Base-by-base conservation (phyloP, 306 rosid genomes). In the Rosa chinensis region DNA sequence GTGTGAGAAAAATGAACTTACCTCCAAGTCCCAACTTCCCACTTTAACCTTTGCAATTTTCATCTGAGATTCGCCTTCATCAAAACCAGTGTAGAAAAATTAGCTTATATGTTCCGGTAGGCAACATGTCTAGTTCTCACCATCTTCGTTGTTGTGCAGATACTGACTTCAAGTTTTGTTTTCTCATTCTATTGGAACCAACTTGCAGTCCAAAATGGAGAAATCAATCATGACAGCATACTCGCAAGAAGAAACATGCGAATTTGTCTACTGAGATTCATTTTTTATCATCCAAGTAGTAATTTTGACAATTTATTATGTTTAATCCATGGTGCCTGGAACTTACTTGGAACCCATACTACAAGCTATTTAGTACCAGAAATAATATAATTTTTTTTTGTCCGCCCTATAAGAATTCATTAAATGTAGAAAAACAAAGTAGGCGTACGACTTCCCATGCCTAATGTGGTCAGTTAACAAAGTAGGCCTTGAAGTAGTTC, bases 1-100 rank as follows among this genome's bases (percentile, higher is more conserved):
- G 28, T 25, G 28, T 25, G 28, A 25, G 28, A 25, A 25, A 25
- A 25, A 25, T 25, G 28, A 25, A 25, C 28, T 25, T 28, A 28
- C 32, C 32, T 28, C 32, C 32, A 28, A 78, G 66, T 93, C 98
- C 71, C 89, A 93, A 77, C 72, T 89, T 6, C 95, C 97, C 73
- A 91, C 82, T 79, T 91, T 91, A 74, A 91, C 90, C 80, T 67
- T 80, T 70, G 91, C 88, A 64, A 86, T 86, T 76, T 66, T 79
- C 16, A 84, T 80, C 66, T 80, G 77, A 18, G 62, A n/a, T 39
- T 75, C 88, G 85, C 87, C 81, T 32, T 81, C 61, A 66, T 47
- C 43, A 42, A 23, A 49, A 52, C 77, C 80, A 80, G 62, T 18
- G 55, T 16, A 59, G 39, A 1, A n/a, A 56, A 56, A n/a, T 14